These are phyloP conservation scores for Ophiostoma perfectum DNA, from an alignment of 2,329 filamentous ascomycete genomes.

Conservation along the genomic window DNA sequence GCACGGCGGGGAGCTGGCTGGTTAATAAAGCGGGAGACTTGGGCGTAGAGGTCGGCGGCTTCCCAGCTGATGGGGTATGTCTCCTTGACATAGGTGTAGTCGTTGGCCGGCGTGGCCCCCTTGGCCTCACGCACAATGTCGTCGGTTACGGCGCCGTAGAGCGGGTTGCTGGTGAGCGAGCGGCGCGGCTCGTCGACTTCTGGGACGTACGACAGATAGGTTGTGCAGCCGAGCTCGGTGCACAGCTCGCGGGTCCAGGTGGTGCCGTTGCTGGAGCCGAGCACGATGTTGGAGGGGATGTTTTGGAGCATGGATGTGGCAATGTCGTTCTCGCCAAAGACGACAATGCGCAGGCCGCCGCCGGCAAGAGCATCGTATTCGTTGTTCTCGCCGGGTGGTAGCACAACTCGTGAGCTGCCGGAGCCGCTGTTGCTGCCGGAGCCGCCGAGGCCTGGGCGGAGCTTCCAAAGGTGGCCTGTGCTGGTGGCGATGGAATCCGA, in stretches of 20 bases:
- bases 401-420: background rate
- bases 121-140: slow-evolving; percentile 32
- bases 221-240: slow-evolving; percentile 44
- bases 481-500: slow-evolving; percentile 26
- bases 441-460: slow-evolving; percentile 19
- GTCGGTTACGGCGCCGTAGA: slow-evolving; percentile 46
- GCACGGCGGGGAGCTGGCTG: slow-evolving; percentile 33
- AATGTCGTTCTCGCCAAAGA: slow-evolving; percentile 48
- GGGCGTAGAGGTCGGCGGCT: slow-evolving; percentile 40
- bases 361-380: slow-evolving; percentile 22
- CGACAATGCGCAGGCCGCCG: slow-evolving; percentile 44
- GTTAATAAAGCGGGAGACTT: slow-evolving; percentile 44
- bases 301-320: slow-evolving; percentile 30
- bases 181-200: slow-evolving; percentile 19
- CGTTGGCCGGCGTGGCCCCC: slow-evolving; percentile 33
- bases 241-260: slow-evolving; percentile 49
- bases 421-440: background rate
- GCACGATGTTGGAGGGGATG: slow-evolving; percentile 26
- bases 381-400: slow-evolving; percentile 18
- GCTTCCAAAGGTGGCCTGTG: slow-evolving; percentile 25
- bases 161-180: slow-evolving; percentile 49
- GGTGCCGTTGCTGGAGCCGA: slow-evolving; percentile 26
- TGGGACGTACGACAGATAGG: slow-evolving; percentile 44
- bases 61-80: slow-evolving; percentile 40
- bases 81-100: slow-evolving; percentile 42